phyloP scores from a whole-genome alignment of 1,284 basidiomycete genomes.

The Microbotryum saponariae region DNA sequence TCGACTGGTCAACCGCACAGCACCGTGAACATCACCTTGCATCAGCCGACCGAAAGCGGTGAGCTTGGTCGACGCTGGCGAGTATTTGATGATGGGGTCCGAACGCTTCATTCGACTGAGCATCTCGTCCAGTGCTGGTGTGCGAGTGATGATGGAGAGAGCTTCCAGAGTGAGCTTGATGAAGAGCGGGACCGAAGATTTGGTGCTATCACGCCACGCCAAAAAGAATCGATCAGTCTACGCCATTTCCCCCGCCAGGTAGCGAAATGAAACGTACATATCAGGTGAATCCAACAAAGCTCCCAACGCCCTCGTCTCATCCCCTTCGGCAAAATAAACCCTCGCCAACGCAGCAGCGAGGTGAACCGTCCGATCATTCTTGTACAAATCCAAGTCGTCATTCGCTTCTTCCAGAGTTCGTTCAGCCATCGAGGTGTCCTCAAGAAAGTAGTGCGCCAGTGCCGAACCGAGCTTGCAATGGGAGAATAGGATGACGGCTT shows the following conservation, averaged over 20 bases:
- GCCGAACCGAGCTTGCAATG: constrained; percentile 25
- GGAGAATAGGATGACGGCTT: constrained; percentile 16
- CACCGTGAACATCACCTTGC: too few relatives aligned
- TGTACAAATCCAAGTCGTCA: constrained; percentile 18
- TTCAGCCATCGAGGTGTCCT: constrained; percentile 13
- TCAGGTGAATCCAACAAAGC: constrained; percentile 24
- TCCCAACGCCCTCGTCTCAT: constrained; percentile 16
- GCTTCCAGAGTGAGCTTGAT: constrained; percentile 20
- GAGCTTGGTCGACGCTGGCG: background rate
- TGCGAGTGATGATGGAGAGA: constrained; percentile 18
- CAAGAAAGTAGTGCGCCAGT: constrained; percentile 15
- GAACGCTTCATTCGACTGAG: constrained; percentile 1
- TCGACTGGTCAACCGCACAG: too few relatives aligned
- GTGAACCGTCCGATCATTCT: background rate
- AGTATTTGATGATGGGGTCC: constrained; percentile 18
- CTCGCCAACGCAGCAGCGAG: constrained; percentile 7
- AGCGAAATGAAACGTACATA: background rate
- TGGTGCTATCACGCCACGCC: too few relatives aligned
- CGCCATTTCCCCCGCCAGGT: background rate
- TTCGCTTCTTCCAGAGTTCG: constrained; percentile 16
- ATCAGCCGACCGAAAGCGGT: too few relatives aligned
- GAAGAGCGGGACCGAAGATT: constrained; percentile 15
- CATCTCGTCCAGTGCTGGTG: constrained; percentile 6
- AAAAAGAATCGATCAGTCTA: too few relatives aligned
- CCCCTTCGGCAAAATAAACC: constrained; percentile 17